These are phyloP conservation scores for Eremomyces bilateralis DNA, from an alignment of 495 filamentous ascomycete genomes.

Conservation along the genomic window DNA sequence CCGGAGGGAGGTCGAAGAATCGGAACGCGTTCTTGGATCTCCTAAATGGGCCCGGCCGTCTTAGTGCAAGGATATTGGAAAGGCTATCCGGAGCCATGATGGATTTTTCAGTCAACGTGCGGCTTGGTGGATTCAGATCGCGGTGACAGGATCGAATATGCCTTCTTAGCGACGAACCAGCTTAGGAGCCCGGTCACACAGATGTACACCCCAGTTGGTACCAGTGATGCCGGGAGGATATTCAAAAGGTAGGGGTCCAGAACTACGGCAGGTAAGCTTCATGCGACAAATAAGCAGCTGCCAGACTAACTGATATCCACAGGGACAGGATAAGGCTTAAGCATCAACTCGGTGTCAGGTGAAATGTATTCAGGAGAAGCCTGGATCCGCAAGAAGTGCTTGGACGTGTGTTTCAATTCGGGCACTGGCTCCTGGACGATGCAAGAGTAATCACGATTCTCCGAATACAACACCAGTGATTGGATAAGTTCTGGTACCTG, in stretches of 20 bases:
- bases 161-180: slow-evolving; percentile 18
- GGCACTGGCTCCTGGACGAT: neutral
- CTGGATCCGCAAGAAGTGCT: slow-evolving; percentile 56
- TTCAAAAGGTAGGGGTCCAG: slow-evolving; percentile 53
- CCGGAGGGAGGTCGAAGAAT: neutral
- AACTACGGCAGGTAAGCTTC: slow-evolving; percentile 19
- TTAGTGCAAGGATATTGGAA: neutral
- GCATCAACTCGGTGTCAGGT: slow-evolving; percentile 51
- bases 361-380: slow-evolving; percentile 73
- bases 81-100: neutral
- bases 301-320: slow-evolving; percentile 45
- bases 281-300: neutral
- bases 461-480: slow-evolving; percentile 40
- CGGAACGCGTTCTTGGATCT: neutral
- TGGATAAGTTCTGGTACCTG: slow-evolving; percentile 37
- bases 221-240: slow-evolving; percentile 20
- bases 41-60: neutral
- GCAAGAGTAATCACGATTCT: slow-evolving; percentile 22
- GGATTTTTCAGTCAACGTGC: neutral
- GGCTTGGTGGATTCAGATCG: neutral
- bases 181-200: slow-evolving; percentile 12
- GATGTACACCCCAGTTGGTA: slow-evolving; percentile 19
- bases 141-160: slow-evolving; percentile 7
- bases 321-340: slow-evolving; percentile 44
- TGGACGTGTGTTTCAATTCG: slow-evolving; percentile 19